A percentile compares a stretch with the other conserved stretches of the same genome.
Conservation (phyloP, 169 alveolate species). For the Fabrea salina region DNA sequence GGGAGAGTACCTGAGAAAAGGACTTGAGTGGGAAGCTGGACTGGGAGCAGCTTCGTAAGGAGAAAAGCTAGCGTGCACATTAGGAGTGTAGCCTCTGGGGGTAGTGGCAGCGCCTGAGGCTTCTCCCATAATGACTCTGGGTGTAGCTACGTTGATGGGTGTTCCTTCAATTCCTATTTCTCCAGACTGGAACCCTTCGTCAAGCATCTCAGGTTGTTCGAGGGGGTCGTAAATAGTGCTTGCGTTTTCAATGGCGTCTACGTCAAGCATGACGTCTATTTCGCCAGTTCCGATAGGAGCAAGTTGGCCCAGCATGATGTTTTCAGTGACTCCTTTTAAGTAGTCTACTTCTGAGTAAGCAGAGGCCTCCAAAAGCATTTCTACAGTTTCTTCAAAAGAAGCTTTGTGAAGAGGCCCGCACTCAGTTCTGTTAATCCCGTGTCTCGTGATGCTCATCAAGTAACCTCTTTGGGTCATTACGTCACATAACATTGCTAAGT, state of each 20-base stretch:
- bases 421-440: constrained; percentile 99
- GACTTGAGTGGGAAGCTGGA: constrained; percentile 14
- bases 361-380: constrained; percentile 98
- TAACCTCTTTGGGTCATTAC: constrained; percentile 99
- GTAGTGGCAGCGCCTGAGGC: constrained; percentile 58
- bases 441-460: constrained; percentile 98
- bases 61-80: background rate
- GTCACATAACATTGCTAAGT: constrained; percentile 97
- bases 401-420: constrained; percentile 97
- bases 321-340: constrained; percentile 92
- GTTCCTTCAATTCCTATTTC: constrained; percentile 75
- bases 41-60: constrained; percentile 25
- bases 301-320: constrained; percentile 94
- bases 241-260: constrained; percentile 86
- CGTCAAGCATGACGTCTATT: constrained; percentile 90
- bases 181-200: background rate
- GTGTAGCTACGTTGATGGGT: constrained; percentile 47
- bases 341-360: constrained; percentile 93
- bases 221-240: constrained; percentile 75
- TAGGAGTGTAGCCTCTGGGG: constrained; percentile 61
- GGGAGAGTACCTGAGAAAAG: constrained; percentile 24
- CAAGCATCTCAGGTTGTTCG: constrained; percentile 62
- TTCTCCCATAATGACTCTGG: constrained; percentile 29
- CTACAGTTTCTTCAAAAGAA: constrained; percentile 99
- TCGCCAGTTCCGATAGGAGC: constrained; percentile 93